Evolutionary conservation across 257 asterid species (phyloP).

Genomic region (Scutellaria minor): DNA sequence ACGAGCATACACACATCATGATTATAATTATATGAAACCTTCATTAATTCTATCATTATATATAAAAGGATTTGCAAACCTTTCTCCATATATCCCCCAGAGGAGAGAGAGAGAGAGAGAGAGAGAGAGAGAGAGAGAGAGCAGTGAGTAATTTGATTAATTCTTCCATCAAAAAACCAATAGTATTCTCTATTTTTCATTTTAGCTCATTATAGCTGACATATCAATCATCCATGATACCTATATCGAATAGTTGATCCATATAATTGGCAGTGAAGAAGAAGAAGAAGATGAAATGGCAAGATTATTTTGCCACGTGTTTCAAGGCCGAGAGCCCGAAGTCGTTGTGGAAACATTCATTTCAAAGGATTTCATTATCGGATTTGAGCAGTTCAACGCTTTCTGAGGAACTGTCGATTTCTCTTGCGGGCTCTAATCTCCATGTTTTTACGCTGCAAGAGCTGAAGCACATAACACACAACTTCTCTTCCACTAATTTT

Average conservation of each 20-base stretch:
- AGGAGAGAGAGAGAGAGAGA: too few relatives aligned
- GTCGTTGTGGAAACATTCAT: conserved; percentile 36
- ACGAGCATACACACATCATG: too few relatives aligned
- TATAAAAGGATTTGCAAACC: too few relatives aligned
- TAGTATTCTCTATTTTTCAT: too few relatives aligned
- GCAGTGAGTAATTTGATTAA: too few relatives aligned
- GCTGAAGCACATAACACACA: conserved; percentile 62
- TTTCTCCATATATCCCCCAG: too few relatives aligned
- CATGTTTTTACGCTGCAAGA: conserved; percentile 64
- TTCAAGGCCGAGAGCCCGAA: conserved; percentile 38
- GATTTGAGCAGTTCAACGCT: conserved; percentile 62
- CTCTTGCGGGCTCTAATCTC: conserved; percentile 67
- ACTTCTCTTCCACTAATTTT: conserved; percentile 60
- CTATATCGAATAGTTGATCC: neutral
- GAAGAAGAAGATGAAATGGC: conserved; percentile 56
- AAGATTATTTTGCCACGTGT: conserved; percentile 46
- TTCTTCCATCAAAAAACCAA: too few relatives aligned
- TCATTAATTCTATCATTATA: too few relatives aligned
- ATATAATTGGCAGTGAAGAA: conserved; percentile 30
- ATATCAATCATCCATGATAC: too few relatives aligned
- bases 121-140: too few relatives aligned
- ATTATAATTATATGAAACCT: too few relatives aligned
- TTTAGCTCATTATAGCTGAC: too few relatives aligned
- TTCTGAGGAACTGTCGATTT: conserved; percentile 63
- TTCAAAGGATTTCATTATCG: conserved; percentile 49